A percentile compares a stretch with the other conserved stretches of the same genome.
phyloP scores from a whole-genome alignment of 169 alveolate genomes.

The Plasmodium falciparum region DNA sequence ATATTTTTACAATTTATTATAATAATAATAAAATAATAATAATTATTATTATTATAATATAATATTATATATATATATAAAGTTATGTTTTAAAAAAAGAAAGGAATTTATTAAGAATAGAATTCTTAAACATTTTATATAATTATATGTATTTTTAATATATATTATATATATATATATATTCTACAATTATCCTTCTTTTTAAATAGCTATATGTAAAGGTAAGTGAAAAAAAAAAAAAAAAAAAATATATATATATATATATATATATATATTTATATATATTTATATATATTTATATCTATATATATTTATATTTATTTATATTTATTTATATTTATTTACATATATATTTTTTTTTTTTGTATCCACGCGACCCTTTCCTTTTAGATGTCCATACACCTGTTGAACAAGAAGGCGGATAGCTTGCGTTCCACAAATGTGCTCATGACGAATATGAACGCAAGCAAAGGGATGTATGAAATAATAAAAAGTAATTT shows the following conservation, averaged over 20 bases:
- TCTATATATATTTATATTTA: not conserved
- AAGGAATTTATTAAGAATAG: too few relatives aligned
- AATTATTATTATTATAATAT: too few relatives aligned
- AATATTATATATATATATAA: not conserved
- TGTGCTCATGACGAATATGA: conserved; percentile 96
- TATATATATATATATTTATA: not conserved
- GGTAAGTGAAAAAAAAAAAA: too few relatives aligned
- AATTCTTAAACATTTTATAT: not conserved
- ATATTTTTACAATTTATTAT: too few relatives aligned
- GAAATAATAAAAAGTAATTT: conserved; percentile 96
- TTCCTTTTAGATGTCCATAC: conserved; percentile 82
- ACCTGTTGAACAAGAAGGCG: conserved; percentile 94
- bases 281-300: not conserved
- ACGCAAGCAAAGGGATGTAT: conserved; percentile 98
- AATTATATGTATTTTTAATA: not conserved
- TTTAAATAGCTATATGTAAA: too few relatives aligned
- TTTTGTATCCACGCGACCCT: not conserved
- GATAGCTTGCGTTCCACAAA: conserved; percentile 96
- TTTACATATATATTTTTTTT: not conserved
- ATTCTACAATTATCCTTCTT: too few relatives aligned
- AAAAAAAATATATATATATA: not conserved
- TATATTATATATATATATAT: not conserved
- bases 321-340: not conserved
- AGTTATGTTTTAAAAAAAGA: not conserved
- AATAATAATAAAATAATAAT: too few relatives aligned